Evolutionary conservation across 225 moss, liverwort and hornwort species (phyloP).

Genomic region (Pseudisothecium myosuroides): DNA sequence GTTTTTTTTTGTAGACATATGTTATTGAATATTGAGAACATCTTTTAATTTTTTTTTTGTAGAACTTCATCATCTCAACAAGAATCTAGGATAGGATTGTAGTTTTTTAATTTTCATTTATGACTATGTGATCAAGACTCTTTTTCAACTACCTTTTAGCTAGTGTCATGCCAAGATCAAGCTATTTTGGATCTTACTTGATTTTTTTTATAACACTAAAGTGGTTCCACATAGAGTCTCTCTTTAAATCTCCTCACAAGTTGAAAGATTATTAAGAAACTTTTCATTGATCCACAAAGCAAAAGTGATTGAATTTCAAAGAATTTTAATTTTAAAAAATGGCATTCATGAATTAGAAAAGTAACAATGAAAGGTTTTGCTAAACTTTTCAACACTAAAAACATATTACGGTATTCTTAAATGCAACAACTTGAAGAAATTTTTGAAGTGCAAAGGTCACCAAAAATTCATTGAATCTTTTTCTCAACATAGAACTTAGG

Average conservation of each 20-base stretch:
- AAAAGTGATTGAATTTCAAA: background rate
- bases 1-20: background rate
- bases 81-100: background rate
- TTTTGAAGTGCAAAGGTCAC: background rate
- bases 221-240: fast-evolving
- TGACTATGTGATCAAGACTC: fast-evolving
- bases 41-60: background rate
- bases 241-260: fast-evolving
- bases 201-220: background rate
- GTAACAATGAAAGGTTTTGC: background rate
- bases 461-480: background rate
- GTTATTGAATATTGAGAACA: background rate
- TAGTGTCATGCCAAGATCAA: fast-evolving
- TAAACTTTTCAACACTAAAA: background rate
- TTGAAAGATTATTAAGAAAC: background rate
- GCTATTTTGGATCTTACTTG: background rate
- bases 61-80: background rate
- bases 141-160: background rate
- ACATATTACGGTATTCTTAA: background rate
- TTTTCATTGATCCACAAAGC: background rate
- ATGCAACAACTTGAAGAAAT: background rate
- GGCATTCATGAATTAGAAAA: background rate
- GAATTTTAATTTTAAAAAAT: background rate
- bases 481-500: background rate
- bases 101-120: background rate